Base-by-base conservation (phyloP, 805 yeast species). In the Candida insectorum region DNA sequence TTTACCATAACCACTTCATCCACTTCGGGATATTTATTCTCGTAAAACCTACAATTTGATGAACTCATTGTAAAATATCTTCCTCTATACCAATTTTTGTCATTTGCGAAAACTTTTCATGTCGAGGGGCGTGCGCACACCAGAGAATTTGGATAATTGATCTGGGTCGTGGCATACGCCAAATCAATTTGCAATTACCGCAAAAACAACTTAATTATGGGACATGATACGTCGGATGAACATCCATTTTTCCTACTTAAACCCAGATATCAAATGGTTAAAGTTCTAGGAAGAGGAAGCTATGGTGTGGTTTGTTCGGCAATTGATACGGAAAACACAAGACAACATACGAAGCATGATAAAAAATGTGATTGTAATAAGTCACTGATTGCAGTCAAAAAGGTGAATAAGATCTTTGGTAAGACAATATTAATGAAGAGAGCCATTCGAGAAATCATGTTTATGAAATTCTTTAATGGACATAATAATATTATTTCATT, bases 1-100 rank as follows among this genome's bases (percentile, higher is more conserved):
- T 93, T 93, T 58, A 93, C 98, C 95, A 93, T 91, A 45, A 93
- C 97, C 49, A 93, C 95, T 62, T 93, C 98, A 51, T 93, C 98
- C 54, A 93, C 95, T 66, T 93, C 98, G 40, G 98, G 98, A 71
- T 81, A 93, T 65, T 89, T 91, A 78, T 89, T 93, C 67, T 91
- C 98, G 62, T 93, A 93, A 68, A 84, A 93, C 70, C 98, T 83
- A 72, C 96, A 89, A 62, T 85, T 81, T 29, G 95, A 81, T 25
- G 85, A 78, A 54, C 89, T 81, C 95, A 86, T 85, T 29, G 5
- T 6, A 21, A 13, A 5, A 7, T n/a, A 9, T n/a, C 18, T 28
- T 5, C 12, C 6, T 9, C 13, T 28, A 12, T n/a, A 14, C 28
- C 10, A 9, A 6, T 12, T 29, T 19, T 29, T 20, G 8, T 11